Evolutionary conservation across 768 basidiomycete genomes (phyloP), one percentile per base, ranked within the genome.

Genomic region (Collybia sordida): DNA sequence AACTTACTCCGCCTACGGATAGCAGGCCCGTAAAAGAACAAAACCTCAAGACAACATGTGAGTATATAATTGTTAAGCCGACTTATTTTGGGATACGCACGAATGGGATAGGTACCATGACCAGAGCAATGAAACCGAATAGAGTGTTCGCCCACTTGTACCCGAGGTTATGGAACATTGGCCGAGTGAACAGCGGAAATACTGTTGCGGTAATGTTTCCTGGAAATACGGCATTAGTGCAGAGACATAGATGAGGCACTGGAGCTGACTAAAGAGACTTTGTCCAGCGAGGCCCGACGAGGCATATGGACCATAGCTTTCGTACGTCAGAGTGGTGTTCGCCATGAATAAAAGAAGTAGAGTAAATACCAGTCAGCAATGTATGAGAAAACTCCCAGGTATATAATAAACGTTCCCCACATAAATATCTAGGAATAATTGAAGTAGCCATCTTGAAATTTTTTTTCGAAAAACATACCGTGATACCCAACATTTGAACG

Each of bases 281-380:
- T 87, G 85, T 1, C 80, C 86, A 1, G 86, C 86, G 15, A 86
- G 66, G 9, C 85, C 86, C 0, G 83, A 85, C 0, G 83, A 86
- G 5, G 86, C 85, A 60, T 81, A 87, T 4, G 76, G 75, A 2
- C 80, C 79, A 49, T 82, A 81, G 54, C 81, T 71, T 43, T 19
- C 18, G 11, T 12, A 24, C 19, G 12, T 47, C 3, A 47, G 25
- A 43, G 21, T 39, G 9, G 42, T 40, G 6, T 24, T 34, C 17
- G 3, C 14, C 15, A 18, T 24, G 47, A 24, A 28, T 14, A n/a
- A 42, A 22, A 14, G 12, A 24, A 37, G n/a, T 15, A n/a, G 14
- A 18, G 14, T 37, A 59, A 73, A 19, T 61, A 86, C 75, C 82
- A 83, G 65, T 87, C 84, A 3, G 85, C 80, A 12, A 87, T 67